Percentiles rank a stretch among this genome's conserved stretches.
Evolutionary conservation across 345 rosid species (phyloP).

Genomic region (Ceriops decandra): DNA sequence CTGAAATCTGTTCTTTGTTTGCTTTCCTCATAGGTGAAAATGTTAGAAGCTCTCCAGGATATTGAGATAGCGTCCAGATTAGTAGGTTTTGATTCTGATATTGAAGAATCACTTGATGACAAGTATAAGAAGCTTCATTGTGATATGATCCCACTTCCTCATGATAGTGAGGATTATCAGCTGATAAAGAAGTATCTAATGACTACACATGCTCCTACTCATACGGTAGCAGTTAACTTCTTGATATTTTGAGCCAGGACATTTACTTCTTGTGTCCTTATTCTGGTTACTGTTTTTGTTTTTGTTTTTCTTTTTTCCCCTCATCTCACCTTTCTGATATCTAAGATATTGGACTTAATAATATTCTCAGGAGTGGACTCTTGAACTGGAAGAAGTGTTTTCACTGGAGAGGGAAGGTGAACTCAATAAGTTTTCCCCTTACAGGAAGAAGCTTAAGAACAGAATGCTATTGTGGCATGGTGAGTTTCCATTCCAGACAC

Average conservation of each 20-base stretch:
- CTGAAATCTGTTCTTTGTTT: constrained; percentile 14
- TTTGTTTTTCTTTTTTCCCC: background rate
- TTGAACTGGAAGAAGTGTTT: constrained; percentile 89
- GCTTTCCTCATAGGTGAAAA: constrained; percentile 65
- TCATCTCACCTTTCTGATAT: background rate
- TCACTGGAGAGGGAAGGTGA: constrained; percentile 90
- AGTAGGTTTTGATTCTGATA: constrained; percentile 86
- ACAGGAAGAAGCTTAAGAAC: constrained; percentile 61
- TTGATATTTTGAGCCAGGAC: background rate
- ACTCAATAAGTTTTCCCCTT: constrained; percentile 71
- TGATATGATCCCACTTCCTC: constrained; percentile 67
- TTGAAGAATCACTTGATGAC: constrained; percentile 74
- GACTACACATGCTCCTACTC: constrained; percentile 91
- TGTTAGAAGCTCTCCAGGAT: constrained; percentile 96
- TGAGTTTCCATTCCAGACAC: constrained; percentile 21
- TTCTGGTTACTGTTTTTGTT: background rate
- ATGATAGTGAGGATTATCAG: constrained; percentile 70
- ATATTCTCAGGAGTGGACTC: constrained; percentile 69
- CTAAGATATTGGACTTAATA: constrained; percentile 6
- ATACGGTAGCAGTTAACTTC: constrained; percentile 46
- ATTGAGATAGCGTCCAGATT: constrained; percentile 95
- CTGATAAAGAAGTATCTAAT: constrained; percentile 76
- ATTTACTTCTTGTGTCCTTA: background rate
- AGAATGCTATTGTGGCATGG: constrained; percentile 97
- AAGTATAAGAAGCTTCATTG: constrained; percentile 73